A percentile compares a stretch with the other conserved stretches of the same genome.
phyloP scores from a whole-genome alignment of 495 filamentous ascomycete genomes.

The Talaromyces liani region DNA sequence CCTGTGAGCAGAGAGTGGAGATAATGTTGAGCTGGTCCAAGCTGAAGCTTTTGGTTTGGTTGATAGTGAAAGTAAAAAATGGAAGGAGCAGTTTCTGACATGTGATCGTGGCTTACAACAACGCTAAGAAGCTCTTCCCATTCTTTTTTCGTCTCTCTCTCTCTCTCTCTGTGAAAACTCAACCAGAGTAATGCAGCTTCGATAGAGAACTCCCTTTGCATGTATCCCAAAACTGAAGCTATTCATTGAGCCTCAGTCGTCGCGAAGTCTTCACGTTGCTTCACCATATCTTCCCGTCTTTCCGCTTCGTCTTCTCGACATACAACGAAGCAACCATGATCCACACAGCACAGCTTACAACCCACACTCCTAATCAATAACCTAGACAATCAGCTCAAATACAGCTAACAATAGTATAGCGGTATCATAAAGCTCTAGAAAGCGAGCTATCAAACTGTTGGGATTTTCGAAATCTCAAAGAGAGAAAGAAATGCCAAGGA shows the following conservation, averaged over 20 bases:
- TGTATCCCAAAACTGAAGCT: background rate
- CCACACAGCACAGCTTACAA: background rate
- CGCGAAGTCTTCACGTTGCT: background rate
- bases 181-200: background rate
- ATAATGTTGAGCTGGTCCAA: background rate
- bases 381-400: background rate
- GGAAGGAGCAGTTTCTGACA: background rate
- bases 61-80: background rate
- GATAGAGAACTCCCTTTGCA: background rate
- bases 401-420: background rate
- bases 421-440: background rate
- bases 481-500: slow-evolving; percentile 1
- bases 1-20: background rate
- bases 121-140: background rate
- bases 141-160: background rate
- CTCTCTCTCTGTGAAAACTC: background rate
- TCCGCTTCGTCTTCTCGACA: background rate
- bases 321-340: background rate
- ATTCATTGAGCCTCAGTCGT: background rate
- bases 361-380: background rate
- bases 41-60: background rate
- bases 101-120: background rate
- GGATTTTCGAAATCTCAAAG: background rate
- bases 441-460: slow-evolving; percentile 4
- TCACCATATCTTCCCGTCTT: background rate